A percentile compares a stretch with the other conserved stretches of the same genome.
phyloP scores from a whole-genome alignment of 2,329 filamentous ascomycete genomes.

The Cephalotrichum gorgonifer region DNA sequence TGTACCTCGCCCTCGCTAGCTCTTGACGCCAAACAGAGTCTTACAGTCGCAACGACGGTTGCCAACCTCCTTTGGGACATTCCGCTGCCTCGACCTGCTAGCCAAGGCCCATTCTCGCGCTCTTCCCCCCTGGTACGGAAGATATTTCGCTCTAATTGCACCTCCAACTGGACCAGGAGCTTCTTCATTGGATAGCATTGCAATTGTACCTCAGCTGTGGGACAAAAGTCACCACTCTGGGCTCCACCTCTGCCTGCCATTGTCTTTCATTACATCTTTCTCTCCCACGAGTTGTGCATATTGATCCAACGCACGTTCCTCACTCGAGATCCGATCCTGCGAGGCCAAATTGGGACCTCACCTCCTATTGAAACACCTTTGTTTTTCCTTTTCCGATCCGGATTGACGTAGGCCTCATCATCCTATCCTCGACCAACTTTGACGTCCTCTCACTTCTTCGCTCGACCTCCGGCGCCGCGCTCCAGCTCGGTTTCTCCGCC shows the following conservation, averaged over 20 bases:
- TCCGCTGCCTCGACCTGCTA: too few species aligned
- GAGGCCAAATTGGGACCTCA: background rate
- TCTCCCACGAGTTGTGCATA: background rate
- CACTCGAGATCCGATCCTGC: background rate
- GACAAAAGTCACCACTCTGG: background rate
- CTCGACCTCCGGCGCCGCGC: background rate
- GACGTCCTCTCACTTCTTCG: background rate
- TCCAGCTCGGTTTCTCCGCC: background rate
- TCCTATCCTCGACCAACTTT: background rate
- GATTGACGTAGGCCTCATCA: background rate
- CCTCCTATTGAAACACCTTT: background rate
- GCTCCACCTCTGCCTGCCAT: background rate
- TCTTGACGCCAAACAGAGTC: background rate
- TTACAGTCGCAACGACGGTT: background rate
- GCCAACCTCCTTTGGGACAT: background rate
- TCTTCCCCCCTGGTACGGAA: background rate
- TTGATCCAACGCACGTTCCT: background rate
- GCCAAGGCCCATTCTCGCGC: background rate
- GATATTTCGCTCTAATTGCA: background rate
- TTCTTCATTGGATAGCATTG: background rate
- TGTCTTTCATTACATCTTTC: conserved; percentile 2
- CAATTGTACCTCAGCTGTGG: background rate
- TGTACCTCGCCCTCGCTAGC: too few species aligned
- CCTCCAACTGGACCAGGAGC: background rate
- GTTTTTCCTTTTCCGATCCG: background rate